phyloP scores from a whole-genome alignment of 352 stramenopile genomes.

The Blastocystis sp. region DNA sequence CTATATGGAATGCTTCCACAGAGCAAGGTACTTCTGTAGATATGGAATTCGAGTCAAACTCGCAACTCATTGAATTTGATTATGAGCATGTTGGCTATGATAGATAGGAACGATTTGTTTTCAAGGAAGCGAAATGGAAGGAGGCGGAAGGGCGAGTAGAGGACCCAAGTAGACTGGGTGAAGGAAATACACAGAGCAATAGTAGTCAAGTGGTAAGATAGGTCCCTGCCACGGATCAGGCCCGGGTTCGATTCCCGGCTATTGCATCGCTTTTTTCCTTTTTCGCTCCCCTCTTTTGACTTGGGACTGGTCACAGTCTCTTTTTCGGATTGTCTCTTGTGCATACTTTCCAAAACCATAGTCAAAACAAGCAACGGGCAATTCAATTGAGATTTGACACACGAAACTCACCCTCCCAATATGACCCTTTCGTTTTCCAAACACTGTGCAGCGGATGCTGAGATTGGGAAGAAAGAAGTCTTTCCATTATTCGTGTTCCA shows the following conservation, averaged over 20 bases:
- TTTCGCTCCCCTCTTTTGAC: neutral
- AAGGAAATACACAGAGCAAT: slow-evolving; percentile 19
- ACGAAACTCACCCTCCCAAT: neutral
- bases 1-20: neutral
- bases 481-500: neutral
- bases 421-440: neutral
- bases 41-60: slow-evolving; percentile 43
- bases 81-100: too few relatives aligned
- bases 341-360: neutral
- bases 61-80: neutral
- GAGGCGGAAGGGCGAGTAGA: neutral
- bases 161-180: neutral
- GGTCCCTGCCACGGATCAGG: slow-evolving; percentile 69
- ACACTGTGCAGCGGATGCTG: neutral
- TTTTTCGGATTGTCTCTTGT: neutral
- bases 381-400: neutral
- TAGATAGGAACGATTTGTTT: too few relatives aligned
- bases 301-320: neutral
- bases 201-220: slow-evolving; percentile 71
- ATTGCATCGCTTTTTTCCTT: slow-evolving; percentile 59
- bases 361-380: neutral
- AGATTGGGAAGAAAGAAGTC: neutral
- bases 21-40: neutral
- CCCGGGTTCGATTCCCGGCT: slow-evolving; percentile 69
- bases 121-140: neutral